A percentile compares a stretch with the other conserved stretches of the same genome.
These are phyloP conservation scores for Zoysia matrella DNA, from an alignment of 202 grass and related monocot species.

Conservation along the genomic window DNA sequence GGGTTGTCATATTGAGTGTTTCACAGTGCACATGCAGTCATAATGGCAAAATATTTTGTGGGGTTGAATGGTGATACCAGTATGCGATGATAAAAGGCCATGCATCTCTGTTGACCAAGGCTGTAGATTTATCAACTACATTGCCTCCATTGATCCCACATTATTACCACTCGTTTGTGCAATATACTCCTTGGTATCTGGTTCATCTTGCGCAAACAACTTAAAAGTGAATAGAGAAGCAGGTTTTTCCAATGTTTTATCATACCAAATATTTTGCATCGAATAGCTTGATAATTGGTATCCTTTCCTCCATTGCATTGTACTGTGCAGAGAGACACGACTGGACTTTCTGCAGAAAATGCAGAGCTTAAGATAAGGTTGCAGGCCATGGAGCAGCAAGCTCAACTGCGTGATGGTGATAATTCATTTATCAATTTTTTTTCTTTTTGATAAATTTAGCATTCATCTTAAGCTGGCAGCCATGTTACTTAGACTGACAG, in stretches of 20 bases:
- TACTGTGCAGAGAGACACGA: conserved; percentile 86
- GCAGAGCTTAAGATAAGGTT: conserved; percentile 95
- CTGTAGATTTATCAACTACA: neutral
- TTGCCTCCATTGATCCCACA: neutral
- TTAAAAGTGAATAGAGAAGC: conserved; percentile 1
- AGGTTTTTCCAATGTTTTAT: neutral
- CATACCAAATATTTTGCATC: conserved; percentile 10
- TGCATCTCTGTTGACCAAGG: neutral
- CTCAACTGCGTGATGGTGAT: conserved; percentile 88
- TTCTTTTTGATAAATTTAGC: neutral
- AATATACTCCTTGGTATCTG: neutral
- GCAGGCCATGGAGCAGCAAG: conserved; percentile 98
- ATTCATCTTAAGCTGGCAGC: conserved; percentile 7
- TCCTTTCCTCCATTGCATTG: conserved; percentile 30
- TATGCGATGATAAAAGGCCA: neutral
- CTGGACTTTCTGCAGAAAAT: conserved; percentile 92
- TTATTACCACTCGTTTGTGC: neutral
- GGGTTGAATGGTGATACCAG: neutral
- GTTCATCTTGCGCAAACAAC: neutral
- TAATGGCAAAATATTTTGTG: neutral
- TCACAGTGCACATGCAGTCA: neutral
- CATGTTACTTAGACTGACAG: conserved; percentile 21
- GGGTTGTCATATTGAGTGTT: conserved; percentile 2
- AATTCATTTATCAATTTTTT: conserved; percentile 10
- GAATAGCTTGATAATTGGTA: conserved; percentile 26